Evolutionary conservation across 2,329 filamentous ascomycete species (phyloP), one percentile per base, ranked within the genome.

Genomic region (Aspergillus phoenicis): DNA sequence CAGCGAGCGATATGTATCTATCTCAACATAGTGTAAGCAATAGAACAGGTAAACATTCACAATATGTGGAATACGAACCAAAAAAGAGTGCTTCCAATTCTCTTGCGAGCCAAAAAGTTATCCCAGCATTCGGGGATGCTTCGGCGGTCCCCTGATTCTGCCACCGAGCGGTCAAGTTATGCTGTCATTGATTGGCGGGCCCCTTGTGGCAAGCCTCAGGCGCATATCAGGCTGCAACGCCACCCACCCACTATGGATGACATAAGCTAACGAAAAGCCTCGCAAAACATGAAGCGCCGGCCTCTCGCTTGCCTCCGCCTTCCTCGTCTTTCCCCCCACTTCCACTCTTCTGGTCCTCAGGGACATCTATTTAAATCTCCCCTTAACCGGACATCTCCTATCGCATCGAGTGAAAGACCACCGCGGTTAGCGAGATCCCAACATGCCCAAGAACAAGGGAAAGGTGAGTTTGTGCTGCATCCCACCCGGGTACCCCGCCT

Each of bases 381-480:
- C 55, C 45, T 45, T 56, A 30, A 39, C 60, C 60, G 66, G 43
- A 24, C 59, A 43, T 58, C 60, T 58, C 63, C 56, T 60, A 62
- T 63, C 52, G 57, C 53, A 59, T 66, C 61, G 52, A 64, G 62
- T 59, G 68, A 60, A 59, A 64, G 56, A 24, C 39, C 63, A 70
- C 63, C 65, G 68, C 69, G 70, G 64, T 62, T 72, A 68, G 65
- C 61, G 56, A 61, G 59, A 64, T 64, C 67, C 71, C 80, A 88
- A 81, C 65, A 97, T 97, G 93, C 93, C 93, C 76, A 97, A 97
- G 91, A 97, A 97, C 81, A 97, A 97, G 89, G 93, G 93, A 93
- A 97, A 97, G 84, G 93, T 96, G 84, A 77, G 85, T 66, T 62
- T 59, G 65, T 66, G 39, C 62, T 66, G 60, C 36, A 33, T 28